phyloP scores from a whole-genome alignment of 2,329 filamentous ascomycete genomes.

The Myrmaecium sp. region DNA sequence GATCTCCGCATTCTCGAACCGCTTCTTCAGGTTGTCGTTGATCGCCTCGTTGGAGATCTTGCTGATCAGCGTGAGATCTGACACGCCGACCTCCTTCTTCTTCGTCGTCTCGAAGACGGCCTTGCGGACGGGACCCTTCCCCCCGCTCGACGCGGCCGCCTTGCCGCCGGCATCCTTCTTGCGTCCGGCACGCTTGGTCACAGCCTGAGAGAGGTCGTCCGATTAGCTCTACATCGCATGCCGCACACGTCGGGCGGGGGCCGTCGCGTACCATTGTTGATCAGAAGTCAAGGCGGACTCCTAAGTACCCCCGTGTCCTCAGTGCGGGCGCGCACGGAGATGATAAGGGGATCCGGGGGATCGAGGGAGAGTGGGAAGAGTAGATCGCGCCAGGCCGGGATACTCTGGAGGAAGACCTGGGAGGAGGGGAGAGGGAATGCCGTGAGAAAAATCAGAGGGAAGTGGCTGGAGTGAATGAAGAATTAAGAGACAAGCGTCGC shows the following conservation, averaged over 20 bases:
- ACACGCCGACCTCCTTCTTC: conserved; percentile 98
- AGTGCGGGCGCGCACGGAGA: too few relatives aligned
- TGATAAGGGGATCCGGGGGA: too few relatives aligned
- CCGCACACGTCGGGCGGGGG: conserved; percentile 1
- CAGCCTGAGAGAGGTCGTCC: conserved; percentile 24
- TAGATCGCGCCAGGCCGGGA: too few relatives aligned
- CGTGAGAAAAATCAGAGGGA: too few relatives aligned
- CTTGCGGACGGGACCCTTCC: conserved; percentile 67
- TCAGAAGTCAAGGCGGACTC: too few relatives aligned
- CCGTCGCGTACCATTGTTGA: conserved; percentile 5
- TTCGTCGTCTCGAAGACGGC: conserved; percentile 90
- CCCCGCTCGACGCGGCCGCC: conserved; percentile 26
- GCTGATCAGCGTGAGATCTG: conserved; percentile 90
- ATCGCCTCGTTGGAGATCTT: conserved; percentile 99
- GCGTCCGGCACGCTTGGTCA: conserved; percentile 41
- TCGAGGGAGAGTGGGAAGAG: too few relatives aligned
- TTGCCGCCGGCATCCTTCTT: conserved; percentile 33
- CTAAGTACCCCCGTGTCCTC: too few relatives aligned
- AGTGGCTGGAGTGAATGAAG: too few relatives aligned
- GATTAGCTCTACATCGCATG: background rate
- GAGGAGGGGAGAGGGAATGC: too few relatives aligned
- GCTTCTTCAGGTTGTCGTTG: conserved; percentile 97
- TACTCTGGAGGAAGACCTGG: too few relatives aligned
- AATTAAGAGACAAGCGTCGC: too few relatives aligned
- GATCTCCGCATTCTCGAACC: conserved; percentile 93